Evolutionary conservation across 139 green algal species (phyloP).

Genomic region (Helicosporidium sp.): DNA sequence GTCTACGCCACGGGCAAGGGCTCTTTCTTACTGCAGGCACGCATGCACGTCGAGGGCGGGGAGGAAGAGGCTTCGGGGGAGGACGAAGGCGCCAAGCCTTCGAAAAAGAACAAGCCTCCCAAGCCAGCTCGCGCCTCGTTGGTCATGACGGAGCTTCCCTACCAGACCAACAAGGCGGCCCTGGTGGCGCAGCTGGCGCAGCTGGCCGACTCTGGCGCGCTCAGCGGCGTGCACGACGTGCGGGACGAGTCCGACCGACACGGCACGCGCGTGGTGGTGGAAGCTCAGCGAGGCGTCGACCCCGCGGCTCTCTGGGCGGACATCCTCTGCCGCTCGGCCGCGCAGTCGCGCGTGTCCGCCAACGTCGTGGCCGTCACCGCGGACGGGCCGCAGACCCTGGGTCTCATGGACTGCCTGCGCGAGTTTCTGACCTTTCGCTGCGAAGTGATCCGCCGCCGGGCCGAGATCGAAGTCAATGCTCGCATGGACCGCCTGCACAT

Average conservation of each 20-base stretch:
- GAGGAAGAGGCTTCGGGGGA: not conserved
- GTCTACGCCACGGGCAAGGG: conserved; percentile 55
- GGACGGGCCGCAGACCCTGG: conserved; percentile 33
- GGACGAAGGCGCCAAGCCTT: not conserved
- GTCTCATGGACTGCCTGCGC: conserved; percentile 43
- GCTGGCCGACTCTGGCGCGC: conserved; percentile 49
- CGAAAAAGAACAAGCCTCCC: too few species aligned
- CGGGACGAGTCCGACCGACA: conserved; percentile 80
- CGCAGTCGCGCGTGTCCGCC: conserved; percentile 52
- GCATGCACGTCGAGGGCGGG: conserved; percentile 41
- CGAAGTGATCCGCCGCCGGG: conserved; percentile 43
- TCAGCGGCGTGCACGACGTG: conserved; percentile 67
- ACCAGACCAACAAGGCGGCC: conserved; percentile 73
- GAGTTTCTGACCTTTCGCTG: conserved; percentile 69
- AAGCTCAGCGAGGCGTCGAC: conserved; percentile 35
- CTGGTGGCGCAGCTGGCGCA: conserved; percentile 58
- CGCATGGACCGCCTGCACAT: conserved; percentile 47
- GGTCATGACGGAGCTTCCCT: conserved; percentile 78
- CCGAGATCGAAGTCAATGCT: conserved; percentile 29
- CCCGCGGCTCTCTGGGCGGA: conserved; percentile 48
- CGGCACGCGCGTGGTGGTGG: conserved; percentile 79
- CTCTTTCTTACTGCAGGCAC: conserved; percentile 44
- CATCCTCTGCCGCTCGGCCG: conserved; percentile 57
- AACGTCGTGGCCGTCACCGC: conserved; percentile 69
- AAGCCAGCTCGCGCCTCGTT: conserved; percentile 26